Percentiles rank a stretch among this genome's conserved stretches.
Conservation (phyloP, 768 basidiomycete species). For the Boletus huronensis region DNA sequence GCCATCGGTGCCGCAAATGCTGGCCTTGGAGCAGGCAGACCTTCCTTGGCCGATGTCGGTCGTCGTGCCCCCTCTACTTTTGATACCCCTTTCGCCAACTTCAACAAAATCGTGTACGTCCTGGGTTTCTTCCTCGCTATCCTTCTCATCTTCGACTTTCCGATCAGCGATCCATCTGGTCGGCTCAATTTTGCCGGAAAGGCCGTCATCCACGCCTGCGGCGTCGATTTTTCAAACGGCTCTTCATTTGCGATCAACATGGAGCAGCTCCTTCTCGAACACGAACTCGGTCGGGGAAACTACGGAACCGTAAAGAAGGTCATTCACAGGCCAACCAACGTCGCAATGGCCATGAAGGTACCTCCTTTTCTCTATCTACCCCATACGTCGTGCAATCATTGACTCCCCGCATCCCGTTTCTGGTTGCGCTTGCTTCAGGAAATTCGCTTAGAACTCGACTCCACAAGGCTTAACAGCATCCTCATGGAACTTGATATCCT, state of each 20-base stretch:
- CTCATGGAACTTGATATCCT: conserved; percentile 99
- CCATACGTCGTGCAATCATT: conserved; percentile 10
- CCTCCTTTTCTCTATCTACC: conserved; percentile 11
- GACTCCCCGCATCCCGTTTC: background rate
- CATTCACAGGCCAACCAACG: conserved; percentile 89
- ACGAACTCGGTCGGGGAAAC: conserved; percentile 94
- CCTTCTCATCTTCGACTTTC: conserved; percentile 1
- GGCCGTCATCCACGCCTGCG: conserved; percentile 86
- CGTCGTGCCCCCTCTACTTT: conserved; percentile 40
- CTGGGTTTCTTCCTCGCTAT: conserved; percentile 6
- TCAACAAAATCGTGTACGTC: conserved; percentile 89
- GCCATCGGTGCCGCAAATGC: conserved; percentile 58
- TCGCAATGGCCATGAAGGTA: conserved; percentile 99
- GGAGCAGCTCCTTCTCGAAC: conserved; percentile 84
- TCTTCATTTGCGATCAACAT: conserved; percentile 92
- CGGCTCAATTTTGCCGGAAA: conserved; percentile 91
- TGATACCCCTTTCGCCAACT: conserved; percentile 85
- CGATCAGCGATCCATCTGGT: conserved; percentile 86
- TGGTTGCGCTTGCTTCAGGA: conserved; percentile 53
- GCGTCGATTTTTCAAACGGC: conserved; percentile 88
- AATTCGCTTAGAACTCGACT: conserved; percentile 94
- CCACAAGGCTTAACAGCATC: conserved; percentile 90
- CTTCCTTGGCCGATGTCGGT: conserved; percentile 42
- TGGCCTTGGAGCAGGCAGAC: conserved; percentile 69
- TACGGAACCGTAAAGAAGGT: conserved; percentile 98